Base-by-base conservation (phyloP, 2,329 filamentous ascomycete species). In the Alternaria brassicae region DNA sequence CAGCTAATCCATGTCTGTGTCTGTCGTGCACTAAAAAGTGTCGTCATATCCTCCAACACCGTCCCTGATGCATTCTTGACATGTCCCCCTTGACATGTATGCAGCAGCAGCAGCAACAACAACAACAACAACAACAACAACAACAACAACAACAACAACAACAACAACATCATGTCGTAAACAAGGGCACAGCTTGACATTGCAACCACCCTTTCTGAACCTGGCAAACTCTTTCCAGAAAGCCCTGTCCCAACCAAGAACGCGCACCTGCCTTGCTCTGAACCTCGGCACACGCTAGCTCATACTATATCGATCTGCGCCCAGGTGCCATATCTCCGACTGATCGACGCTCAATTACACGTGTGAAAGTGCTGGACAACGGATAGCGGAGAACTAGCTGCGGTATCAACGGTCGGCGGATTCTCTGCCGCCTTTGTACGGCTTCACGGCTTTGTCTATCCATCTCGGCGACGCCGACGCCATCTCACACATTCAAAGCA, bases 281-380 rank as follows among this genome's bases (percentile, higher is more conserved):
- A n/a, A 45, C 44, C 44, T 48, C 44, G 30, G 44, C 28, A 25
- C 19, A 13, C 41, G 27, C 44, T 48, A 48, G 44, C 44, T 48
- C 19, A 13, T n/a, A n/a, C 44, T 48, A 48, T 36, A 48, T 25
- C n/a, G 44, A 48, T 48, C 44, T 34, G 19, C 44, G 30, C 44
- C 44, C 9, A 48, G 44, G 44, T 48, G 44, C 30, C 28, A 48
- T 48, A 48, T 48, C 44, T 48, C 44, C 44, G 44, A 48, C 28
- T 48, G 44, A 48, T 48, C 44, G 30, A 30, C 44, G 28, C 44
- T 48, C 44, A 48, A 48, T 48, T 48, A 48, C 44, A 48, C 44
- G 44, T 34, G 44, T 23, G 19, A 32, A 32, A 48, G 44, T 27
- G 15, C 44, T 34, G 15, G 30, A 34, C 15, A 3, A 6, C 23